Evolutionary conservation across 164 flowering plant genomes (phyloP).

Genomic region (Magnolia changhungtana): DNA sequence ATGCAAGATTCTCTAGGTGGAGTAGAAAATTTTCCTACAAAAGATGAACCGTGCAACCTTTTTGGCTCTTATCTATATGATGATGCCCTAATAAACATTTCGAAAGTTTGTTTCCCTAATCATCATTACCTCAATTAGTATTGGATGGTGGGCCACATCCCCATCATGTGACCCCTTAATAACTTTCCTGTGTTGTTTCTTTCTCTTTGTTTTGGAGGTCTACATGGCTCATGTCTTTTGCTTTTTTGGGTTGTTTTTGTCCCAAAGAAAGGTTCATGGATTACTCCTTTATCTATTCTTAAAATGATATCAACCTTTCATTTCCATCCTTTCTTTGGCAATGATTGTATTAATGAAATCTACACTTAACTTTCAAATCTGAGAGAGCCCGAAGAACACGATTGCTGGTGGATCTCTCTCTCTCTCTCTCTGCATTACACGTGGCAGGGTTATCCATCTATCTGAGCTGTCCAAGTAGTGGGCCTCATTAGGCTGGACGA

Average conservation of each 20-base stretch:
- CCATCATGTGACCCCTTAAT: not conserved
- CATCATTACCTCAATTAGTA: not conserved
- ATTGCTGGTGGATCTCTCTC: no score
- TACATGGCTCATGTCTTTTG: not conserved
- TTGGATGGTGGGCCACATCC: not conserved
- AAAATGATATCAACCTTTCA: not conserved
- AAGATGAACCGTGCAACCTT: not conserved
- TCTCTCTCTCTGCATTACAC: no score
- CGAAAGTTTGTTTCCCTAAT: not conserved
- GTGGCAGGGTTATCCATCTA: no score
- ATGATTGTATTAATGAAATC: not conserved
- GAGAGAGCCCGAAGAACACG: no score
- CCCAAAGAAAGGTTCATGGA: not conserved
- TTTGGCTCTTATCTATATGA: constrained; percentile 4
- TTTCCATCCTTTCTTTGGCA: not conserved
- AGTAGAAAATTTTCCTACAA: not conserved
- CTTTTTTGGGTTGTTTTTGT: not conserved
- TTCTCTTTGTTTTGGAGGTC: not conserved
- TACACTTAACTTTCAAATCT: not conserved
- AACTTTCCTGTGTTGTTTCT: not conserved
- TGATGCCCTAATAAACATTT: constrained; percentile 2
- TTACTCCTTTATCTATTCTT: not conserved
- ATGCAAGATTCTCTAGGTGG: no score
- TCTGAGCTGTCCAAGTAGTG: no score
- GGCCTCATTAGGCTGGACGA: no score